phyloP scores from a whole-genome alignment of 2,329 filamentous ascomycete genomes.

The Arthroderma sp. region DNA sequence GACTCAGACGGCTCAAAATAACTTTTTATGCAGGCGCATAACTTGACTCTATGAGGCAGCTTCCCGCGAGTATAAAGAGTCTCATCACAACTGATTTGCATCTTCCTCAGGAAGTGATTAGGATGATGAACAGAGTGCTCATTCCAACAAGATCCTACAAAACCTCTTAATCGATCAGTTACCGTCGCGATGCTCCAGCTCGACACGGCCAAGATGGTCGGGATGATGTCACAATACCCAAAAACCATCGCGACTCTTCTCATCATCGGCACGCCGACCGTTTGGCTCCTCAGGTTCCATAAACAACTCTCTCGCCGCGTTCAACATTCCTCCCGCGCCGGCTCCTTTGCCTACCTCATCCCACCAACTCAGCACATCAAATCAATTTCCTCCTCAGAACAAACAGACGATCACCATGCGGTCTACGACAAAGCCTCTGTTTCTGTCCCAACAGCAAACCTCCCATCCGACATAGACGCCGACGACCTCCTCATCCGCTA shows the following conservation, averaged over 20 bases:
- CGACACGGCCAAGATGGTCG: neutral
- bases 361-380: slow-evolving; percentile 10
- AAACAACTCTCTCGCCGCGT: slow-evolving; percentile 15
- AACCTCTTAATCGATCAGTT: too few relatives aligned
- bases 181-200: neutral
- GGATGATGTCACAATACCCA: neutral
- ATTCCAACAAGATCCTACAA: too few relatives aligned
- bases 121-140: too few relatives aligned
- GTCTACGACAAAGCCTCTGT: slow-evolving; percentile 16
- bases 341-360: slow-evolving; percentile 9
- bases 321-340: slow-evolving; percentile 11
- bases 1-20: too few relatives aligned
- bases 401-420: slow-evolving; percentile 11
- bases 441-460: slow-evolving; percentile 11
- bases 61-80: neutral
- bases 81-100: neutral
- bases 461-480: slow-evolving; percentile 5
- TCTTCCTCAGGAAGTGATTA: neutral
- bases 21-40: neutral
- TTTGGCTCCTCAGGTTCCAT: slow-evolving; percentile 17
- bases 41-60: neutral
- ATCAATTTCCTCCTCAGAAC: slow-evolving; percentile 15
- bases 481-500: slow-evolving; percentile 18
- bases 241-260: slow-evolving; percentile 3
- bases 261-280: slow-evolving; percentile 10